Base-by-base conservation (phyloP, 1,284 basidiomycete species). In the Ustilago nuda region DNA sequence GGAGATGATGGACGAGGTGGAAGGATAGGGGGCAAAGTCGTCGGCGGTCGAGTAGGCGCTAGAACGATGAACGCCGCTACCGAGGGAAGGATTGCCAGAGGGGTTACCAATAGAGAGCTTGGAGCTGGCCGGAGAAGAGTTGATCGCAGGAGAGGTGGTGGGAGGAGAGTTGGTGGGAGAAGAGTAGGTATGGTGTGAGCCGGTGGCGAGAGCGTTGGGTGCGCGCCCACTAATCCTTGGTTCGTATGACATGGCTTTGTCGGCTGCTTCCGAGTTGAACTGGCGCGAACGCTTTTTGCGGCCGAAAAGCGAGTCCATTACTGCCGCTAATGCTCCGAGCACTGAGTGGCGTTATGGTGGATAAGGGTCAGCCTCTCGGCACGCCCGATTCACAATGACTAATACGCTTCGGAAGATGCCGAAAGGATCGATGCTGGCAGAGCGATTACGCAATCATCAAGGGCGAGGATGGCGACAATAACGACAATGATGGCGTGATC, bases 261-360 rank as follows among this genome's bases (percentile, higher is more conserved):
- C 78, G 35, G 78, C 76, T 2, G 78, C 72, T 11, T 80, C 78
- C 23, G 65, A 62, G 36, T 74, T 65, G 66, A 74, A 66, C 39
- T 76, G 78, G 41, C 78, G 68, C 54, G 76, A 76, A 13, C 78
- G 70, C 70, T 80, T 80, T 50, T 80, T 80, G 53, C 73, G 61
- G 4, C 76, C 70, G 55, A 78, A 80, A 57, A 80, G 61, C 19
- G 71, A 73, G 57, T 80, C 78, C 78, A 80, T 80, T 8, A 51
- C 45, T 17, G 63, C 15, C 6, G 17, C 43, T 17, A n/a, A 15
- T 45, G 43, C 8, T 17, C n/a, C n/a, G 17, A 6, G n/a, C n/a
- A 15, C 32, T 12, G 7, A 41, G 58, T 23, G 8, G 39, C 35
- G 1, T 17, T 39, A 8, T 33, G 51, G 15, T 8, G 23, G 46